Conservation (phyloP, 2,329 filamentous ascomycete genomes). For the Sphaerulina vaccinii region DNA sequence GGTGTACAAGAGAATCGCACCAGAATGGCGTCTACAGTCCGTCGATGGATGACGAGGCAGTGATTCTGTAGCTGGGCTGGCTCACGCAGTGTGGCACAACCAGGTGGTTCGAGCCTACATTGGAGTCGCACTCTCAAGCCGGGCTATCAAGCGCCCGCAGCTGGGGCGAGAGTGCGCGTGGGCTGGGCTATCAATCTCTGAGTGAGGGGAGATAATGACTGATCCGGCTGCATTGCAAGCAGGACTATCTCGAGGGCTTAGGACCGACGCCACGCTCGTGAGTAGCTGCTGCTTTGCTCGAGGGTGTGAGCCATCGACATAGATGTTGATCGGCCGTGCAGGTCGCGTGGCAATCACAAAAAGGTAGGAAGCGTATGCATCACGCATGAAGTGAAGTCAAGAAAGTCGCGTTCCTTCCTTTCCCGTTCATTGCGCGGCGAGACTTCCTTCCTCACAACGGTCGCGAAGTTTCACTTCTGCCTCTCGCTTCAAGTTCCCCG, state of each 20-base stretch:
- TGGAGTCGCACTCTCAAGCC: too few species aligned
- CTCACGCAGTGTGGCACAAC: too few species aligned
- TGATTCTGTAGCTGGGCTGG: too few species aligned
- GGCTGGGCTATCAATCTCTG: too few species aligned
- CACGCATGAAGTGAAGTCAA: constrained; percentile 3
- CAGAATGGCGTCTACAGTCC: not conserved
- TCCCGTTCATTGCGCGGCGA: not conserved
- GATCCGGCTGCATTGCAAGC: too few species aligned
- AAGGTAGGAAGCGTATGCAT: constrained; percentile 1
- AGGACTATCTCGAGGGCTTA: too few species aligned
- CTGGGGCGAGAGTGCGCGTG: too few species aligned
- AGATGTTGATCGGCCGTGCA: not conserved
- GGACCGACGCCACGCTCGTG: too few species aligned
- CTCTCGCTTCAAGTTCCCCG: not conserved
- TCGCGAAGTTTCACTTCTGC: not conserved
- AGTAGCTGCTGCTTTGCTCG: too few species aligned
- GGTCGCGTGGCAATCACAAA: not conserved
- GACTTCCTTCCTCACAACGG: not conserved
- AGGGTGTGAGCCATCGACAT: not conserved
- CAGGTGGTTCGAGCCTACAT: too few species aligned
- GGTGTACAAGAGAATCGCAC: not conserved
- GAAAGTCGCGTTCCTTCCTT: not conserved
- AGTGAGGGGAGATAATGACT: too few species aligned
- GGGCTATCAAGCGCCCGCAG: too few species aligned
- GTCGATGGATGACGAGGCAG: not conserved